Evolutionary conservation across 768 basidiomycete species (phyloP), one percentile per base, ranked within the genome.

Genomic region (Psilocybe subaeruginosa): DNA sequence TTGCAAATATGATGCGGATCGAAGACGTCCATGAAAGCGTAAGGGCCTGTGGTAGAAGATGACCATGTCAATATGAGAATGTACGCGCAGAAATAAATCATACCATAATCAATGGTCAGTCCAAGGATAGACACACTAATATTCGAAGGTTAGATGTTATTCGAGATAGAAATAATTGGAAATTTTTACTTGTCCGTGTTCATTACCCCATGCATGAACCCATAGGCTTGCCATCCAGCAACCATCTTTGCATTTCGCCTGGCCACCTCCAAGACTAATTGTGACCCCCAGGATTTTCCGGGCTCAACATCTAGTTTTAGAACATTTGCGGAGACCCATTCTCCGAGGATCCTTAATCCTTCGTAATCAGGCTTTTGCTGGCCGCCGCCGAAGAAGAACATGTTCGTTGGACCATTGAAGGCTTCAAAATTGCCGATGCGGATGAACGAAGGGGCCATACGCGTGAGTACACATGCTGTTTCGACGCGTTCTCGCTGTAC

Each of bases 121-220:
- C 91, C 91, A 31, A 91, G 74, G 16, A 93, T 78, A 3, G 90
- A 92, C 19, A 92, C 85, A 57, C 90, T 92, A 35, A 53, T 39
- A 12, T n/a, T 64, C n/a, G 27, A 41, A 41, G 37, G 41, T 58
- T 54, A 33, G 30, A 7, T 23, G 23, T 8, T 19, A 41, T 23
- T 14, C 31, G 12, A 52, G 27, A 7, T 46, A 27, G 17, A 4
- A 8, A 50, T 39, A 9, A 14, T 31, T 4, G 53, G 17, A 47
- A 4, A 27, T 31, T 58, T 83, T 60, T 65, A 91, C 91, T 97
- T 97, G 78, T 98, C 97, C 1, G 96, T 97, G 70, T 99, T 99
- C 67, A 99, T 94, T 39, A 99, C 97, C 0, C 94, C 95, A 69
- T 95, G 93, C 93, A 95, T 93, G 72, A 92, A 95, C 0, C 94